Evolutionary conservation across 129 eudicot species (phyloP), one percentile per base, ranked within the genome.

Genomic region (Escallonia rubra): DNA sequence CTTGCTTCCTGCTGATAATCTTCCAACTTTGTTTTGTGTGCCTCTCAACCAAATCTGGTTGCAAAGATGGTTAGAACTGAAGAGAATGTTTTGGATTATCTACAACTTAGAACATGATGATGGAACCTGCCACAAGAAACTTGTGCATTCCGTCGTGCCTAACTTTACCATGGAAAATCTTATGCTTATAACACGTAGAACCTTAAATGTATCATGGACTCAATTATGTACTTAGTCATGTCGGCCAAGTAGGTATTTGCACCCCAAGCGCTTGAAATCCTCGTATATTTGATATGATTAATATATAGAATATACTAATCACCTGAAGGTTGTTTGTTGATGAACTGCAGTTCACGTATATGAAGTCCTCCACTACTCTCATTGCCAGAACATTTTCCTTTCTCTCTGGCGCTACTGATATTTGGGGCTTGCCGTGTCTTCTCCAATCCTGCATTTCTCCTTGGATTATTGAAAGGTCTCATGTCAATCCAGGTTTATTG

Each of bases 41-140:
- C 96, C 96, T 84, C 96, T 83, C 78, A 90, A 76, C 96, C 96
- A 90, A 53, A 90, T 90, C 96, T 90, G 85, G 12, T 45, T 57
- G 10, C 61, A 47, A 3, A 68, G 59, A 16, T 15, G 10, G 8
- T 46, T 9, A 46, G 50, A 46, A 46, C 10, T 46, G 50, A 9
- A 5, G 50, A 46, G 10, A 46, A 46, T 46, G 50, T 5, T 46
- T 46, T 46, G 10, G 8, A 46, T 46, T 46, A 9, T 46, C 10
- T 46, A 23, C 34, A 23, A 23, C 34, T 23, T 23, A 23, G 34
- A 23, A 23, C 34, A 23, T 23, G 34, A 23, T 23, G 34, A 23
- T 23, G 34, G 34, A 23, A 23, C 34, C 34, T 23, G 34, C 34
- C 34, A 23, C 34, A 23, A 23, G n/a, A 23, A 23, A 23, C 34